Evolutionary conservation across 768 basidiomycete species (phyloP).

Genomic region (Amanita subjunquillea): DNA sequence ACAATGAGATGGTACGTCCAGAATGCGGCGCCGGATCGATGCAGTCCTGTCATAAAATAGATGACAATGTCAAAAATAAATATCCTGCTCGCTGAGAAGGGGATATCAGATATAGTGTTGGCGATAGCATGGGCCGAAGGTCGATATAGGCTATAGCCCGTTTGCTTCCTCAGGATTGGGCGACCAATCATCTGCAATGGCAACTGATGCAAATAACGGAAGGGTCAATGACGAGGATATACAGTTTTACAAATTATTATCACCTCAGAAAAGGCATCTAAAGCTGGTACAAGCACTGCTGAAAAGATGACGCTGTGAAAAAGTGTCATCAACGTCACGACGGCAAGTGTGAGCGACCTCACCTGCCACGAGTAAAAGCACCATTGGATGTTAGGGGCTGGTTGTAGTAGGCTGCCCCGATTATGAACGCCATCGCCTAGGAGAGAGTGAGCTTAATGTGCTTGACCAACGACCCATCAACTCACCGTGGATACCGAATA

Average conservation of each 20-base stretch:
- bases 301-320: conserved; percentile 56
- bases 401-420: conserved; percentile 68
- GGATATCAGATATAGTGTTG: conserved; percentile 59
- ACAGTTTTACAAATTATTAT: conserved; percentile 9
- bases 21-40: conserved; percentile 32
- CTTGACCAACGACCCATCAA: conserved; percentile 1
- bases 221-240: not conserved
- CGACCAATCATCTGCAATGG: conserved; percentile 73
- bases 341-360: not conserved
- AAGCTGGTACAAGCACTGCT: conserved; percentile 52
- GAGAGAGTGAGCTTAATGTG: conserved; percentile 1
- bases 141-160: conserved; percentile 54
- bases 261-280: conserved; percentile 68
- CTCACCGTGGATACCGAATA: conserved; percentile 50
- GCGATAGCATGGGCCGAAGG: conserved; percentile 56
- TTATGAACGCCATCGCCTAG: conserved; percentile 45
- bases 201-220: conserved; percentile 38
- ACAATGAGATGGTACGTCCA: conserved; percentile 56
- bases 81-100: conserved; percentile 52
- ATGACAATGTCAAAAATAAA: conserved; percentile 54
- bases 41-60: conserved; percentile 56
- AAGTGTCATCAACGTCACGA: not conserved
- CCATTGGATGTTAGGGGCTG: conserved; percentile 66
- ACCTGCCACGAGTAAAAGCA: conserved; percentile 79
- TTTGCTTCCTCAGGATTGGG: conserved; percentile 65